Conservation (phyloP, 2,329 filamentous ascomycete species). For the Arthroderma sp. region DNA sequence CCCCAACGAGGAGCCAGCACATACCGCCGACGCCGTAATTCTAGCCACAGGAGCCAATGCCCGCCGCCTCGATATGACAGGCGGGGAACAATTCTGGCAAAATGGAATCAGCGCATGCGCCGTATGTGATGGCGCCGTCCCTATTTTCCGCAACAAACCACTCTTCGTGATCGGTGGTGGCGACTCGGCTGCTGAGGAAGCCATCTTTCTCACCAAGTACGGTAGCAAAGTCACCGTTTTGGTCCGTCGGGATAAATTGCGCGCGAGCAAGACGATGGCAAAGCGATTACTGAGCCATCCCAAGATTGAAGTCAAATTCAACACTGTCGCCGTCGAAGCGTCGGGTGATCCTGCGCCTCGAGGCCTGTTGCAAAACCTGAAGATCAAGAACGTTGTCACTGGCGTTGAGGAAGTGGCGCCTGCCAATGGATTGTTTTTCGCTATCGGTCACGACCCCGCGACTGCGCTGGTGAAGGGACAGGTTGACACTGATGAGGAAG, state of each 20-base stretch:
- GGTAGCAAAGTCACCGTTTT: conserved; percentile 88
- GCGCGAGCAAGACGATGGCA: conserved; percentile 86
- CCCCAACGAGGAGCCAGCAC: conserved; percentile 52
- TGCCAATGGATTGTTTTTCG: conserved; percentile 91
- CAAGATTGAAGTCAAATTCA: conserved; percentile 84
- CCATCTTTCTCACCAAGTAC: conserved; percentile 95
- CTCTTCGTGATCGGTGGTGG: conserved; percentile 92
- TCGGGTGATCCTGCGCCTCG: conserved; percentile 62
- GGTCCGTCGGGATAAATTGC: conserved; percentile 72
- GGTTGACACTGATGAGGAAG: conserved; percentile 74
- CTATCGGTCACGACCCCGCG: conserved; percentile 90
- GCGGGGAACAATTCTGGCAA: conserved; percentile 95
- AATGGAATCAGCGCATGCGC: conserved; percentile 92
- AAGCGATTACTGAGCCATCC: conserved; percentile 66
- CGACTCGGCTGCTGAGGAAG: conserved; percentile 94
- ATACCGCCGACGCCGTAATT: conserved; percentile 86
- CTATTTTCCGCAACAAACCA: conserved; percentile 94
- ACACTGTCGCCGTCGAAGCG: conserved; percentile 69
- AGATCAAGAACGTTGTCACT: conserved; percentile 64
- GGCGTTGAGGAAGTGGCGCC: conserved; percentile 71
- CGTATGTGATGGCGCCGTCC: conserved; percentile 91
- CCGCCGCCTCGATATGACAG: conserved; percentile 63
- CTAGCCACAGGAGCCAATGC: conserved; percentile 93
- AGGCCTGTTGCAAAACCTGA: conserved; percentile 76
- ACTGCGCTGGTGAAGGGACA: conserved; percentile 84